phyloP scores from a whole-genome alignment of 371 early-diverging fungal species.

The Parasitella parasitica region DNA sequence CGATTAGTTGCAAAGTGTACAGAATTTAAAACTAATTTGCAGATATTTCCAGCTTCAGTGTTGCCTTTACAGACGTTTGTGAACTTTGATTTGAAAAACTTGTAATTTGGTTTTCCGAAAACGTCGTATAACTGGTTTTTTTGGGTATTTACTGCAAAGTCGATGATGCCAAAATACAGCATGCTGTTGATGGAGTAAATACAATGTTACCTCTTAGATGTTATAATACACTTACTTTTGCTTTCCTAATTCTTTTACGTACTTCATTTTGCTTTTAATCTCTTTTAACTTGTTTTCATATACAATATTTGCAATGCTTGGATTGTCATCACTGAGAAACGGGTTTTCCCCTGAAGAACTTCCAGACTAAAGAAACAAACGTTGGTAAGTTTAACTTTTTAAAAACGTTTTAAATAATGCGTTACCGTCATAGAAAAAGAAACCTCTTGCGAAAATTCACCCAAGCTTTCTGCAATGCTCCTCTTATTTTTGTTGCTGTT shows the following conservation, averaged over 20 bases:
- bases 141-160: neutral
- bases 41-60: too few species aligned
- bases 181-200: neutral
- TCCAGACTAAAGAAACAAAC: conserved; percentile 5
- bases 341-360: neutral
- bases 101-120: neutral
- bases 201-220: neutral
- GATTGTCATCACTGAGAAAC: too few species aligned
- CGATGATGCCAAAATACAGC: conserved; percentile 4
- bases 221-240: conserved; percentile 2
- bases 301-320: too few species aligned
- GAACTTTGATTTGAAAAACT: neutral
- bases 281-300: too few species aligned
- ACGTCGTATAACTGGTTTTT: neutral
- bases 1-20: too few species aligned
- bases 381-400: neutral
- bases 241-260: neutral
- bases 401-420: neutral
- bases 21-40: too few species aligned
- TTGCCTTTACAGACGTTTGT: too few species aligned
- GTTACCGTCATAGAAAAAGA: neutral
- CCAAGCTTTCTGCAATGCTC: neutral
- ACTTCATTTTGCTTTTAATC: neutral
- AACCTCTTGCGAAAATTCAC: neutral
- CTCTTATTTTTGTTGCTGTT: neutral